Percentiles rank a stretch among this genome's conserved stretches.
These are phyloP conservation scores for Corylus heterophylla DNA, from an alignment of 306 rosid species.

Conservation along the genomic window DNA sequence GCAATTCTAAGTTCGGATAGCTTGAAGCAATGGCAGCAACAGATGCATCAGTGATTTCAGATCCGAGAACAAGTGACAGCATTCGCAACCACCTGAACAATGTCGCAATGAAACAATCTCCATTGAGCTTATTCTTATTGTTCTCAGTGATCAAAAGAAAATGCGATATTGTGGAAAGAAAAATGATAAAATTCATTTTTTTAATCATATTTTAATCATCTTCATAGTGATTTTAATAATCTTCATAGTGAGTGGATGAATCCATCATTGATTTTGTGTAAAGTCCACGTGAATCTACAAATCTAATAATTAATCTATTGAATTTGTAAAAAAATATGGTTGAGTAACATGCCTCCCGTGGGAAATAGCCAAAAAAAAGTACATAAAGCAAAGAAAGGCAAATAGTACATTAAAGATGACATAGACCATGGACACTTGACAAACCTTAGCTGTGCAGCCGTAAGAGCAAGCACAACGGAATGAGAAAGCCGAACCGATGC, in stretches of 20 bases:
- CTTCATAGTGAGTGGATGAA: no score
- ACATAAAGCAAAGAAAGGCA: not conserved
- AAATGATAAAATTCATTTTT: no score
- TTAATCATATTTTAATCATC: no score
- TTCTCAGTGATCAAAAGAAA: conserved; percentile 8
- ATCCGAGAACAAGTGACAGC: conserved; percentile 98
- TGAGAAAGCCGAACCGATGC: conserved; percentile 87
- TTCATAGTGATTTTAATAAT: no score
- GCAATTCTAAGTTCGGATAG: conserved; percentile 77
- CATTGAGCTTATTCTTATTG: conserved; percentile 22
- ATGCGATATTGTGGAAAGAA: no score
- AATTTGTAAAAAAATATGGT: no score
- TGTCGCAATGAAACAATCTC: conserved; percentile 23
- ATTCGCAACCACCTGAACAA: conserved; percentile 67
- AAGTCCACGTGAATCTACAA: no score
- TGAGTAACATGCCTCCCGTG: no score
- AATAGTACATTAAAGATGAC: conserved; percentile 4
- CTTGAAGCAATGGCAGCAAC: conserved; percentile 93
- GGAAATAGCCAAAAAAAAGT: no score
- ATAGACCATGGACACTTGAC: conserved; percentile 24
- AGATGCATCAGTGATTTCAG: conserved; percentile 93
- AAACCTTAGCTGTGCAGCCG: conserved; percentile 85
- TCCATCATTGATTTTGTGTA: no score
- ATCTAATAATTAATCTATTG: no score
- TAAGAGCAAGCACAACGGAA: conserved; percentile 82